Conservation (phyloP, 116 monocot genomes). For the Posidonia oceanica region DNA sequence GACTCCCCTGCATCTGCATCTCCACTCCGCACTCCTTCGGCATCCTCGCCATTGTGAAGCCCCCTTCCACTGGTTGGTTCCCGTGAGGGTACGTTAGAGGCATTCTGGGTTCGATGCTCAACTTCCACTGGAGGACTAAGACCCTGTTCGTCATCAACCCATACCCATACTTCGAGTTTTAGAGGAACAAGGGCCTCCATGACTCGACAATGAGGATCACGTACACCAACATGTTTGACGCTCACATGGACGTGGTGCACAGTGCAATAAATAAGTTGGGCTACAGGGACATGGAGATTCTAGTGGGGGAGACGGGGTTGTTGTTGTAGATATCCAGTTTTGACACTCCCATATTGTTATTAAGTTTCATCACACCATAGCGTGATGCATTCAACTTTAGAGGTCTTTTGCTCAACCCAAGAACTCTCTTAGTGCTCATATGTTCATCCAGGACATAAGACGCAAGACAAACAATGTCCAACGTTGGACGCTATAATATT, state of each 20-base stretch:
- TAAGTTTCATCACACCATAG: too few relatives aligned
- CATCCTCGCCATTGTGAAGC: slow-evolving; percentile 22
- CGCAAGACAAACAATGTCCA: too few relatives aligned
- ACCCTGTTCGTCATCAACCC: slow-evolving; percentile 30
- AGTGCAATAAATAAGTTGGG: slow-evolving; percentile 10
- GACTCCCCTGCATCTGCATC: slow-evolving; percentile 7
- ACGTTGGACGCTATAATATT: too few relatives aligned
- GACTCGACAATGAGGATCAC: slow-evolving; percentile 40
- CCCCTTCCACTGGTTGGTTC: slow-evolving; percentile 33
- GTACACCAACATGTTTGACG: slow-evolving; percentile 88
- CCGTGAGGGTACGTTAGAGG: slow-evolving; percentile 20
- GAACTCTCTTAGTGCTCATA: too few relatives aligned
- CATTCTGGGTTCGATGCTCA: not conserved
- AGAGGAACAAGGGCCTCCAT: slow-evolving; percentile 27
- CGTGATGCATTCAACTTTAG: too few relatives aligned
- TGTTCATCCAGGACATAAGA: too few relatives aligned
- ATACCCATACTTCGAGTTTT: slow-evolving; percentile 78
- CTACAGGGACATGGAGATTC: slow-evolving; percentile 41
- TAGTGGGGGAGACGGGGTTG: slow-evolving; percentile 90
- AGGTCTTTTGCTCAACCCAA: too few relatives aligned
- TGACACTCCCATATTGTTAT: too few relatives aligned
- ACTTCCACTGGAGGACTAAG: slow-evolving; percentile 15
- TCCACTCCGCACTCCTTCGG: slow-evolving; percentile 33
- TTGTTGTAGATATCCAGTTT: too few relatives aligned
- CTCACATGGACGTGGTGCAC: slow-evolving; percentile 50